These are phyloP conservation scores for Podaxis pistillaris DNA, from an alignment of 768 basidiomycete species.

Conservation along the genomic window DNA sequence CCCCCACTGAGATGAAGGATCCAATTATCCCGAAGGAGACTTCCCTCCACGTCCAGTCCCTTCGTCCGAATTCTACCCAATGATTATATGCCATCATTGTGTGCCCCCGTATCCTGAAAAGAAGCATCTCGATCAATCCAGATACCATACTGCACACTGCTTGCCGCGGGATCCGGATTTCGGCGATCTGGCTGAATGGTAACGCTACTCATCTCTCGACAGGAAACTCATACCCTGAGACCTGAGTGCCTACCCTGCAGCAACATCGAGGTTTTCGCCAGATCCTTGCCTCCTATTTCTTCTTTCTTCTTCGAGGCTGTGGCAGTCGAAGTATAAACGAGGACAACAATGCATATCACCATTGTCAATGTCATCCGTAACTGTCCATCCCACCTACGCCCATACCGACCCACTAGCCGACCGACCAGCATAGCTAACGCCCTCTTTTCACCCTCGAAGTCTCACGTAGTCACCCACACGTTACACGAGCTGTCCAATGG, in stretches of 20 bases:
- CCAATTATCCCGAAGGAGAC: constrained; percentile 8
- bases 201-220: background rate
- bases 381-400: background rate
- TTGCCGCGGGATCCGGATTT: constrained; percentile 5
- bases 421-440: background rate
- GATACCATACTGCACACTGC: background rate
- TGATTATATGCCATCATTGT: background rate
- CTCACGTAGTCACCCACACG: background rate
- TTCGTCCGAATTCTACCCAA: background rate
- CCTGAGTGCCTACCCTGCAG: background rate
- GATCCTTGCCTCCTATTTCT: background rate
- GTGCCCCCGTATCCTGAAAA: background rate
- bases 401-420: background rate
- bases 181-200: background rate
- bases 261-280: background rate
- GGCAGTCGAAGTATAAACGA: background rate
- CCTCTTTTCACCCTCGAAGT: background rate
- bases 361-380: background rate
- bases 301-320: background rate
- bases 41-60: background rate
- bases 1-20: background rate
- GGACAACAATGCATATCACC: background rate
- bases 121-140: constrained; percentile 5
- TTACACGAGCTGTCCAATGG: background rate
- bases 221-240: background rate